These are phyloP conservation scores for Digitaria exilis DNA, from an alignment of 202 grass and related monocot species.

Conservation along the genomic window DNA sequence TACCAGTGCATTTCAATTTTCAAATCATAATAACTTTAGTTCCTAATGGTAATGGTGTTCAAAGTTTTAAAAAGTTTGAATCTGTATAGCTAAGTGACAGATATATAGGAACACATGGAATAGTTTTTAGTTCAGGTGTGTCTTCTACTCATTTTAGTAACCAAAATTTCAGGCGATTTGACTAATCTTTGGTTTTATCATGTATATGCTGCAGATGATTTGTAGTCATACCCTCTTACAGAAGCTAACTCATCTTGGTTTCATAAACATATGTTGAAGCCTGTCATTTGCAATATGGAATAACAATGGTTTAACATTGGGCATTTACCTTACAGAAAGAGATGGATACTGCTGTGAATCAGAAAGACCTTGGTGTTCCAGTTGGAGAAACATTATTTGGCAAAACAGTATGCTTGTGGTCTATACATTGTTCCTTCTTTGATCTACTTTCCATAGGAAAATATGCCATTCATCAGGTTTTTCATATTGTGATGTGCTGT, in stretches of 20 bases:
- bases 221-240: neutral
- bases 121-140: conserved; percentile 2
- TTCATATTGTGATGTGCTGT: conserved; percentile 33
- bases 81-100: neutral
- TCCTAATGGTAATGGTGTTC: neutral
- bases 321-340: conserved; percentile 70
- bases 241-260: conserved; percentile 22
- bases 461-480: conserved; percentile 20
- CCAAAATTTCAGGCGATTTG: neutral
- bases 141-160: neutral
- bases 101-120: neutral
- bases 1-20: neutral
- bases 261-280: neutral
- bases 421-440: conserved; percentile 33
- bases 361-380: conserved; percentile 66
- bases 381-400: conserved; percentile 84
- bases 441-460: neutral
- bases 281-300: conserved; percentile 23
- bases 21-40: neutral
- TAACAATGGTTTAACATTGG: conserved; percentile 7
- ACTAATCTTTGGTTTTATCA: conserved; percentile 6
- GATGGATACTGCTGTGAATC: conserved; percentile 69
- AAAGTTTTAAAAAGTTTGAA: neutral
- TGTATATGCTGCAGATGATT: neutral
- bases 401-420: conserved; percentile 67